phyloP scores from a whole-genome alignment of 441 rosid genomes.

The Bocquillonia castaneifolia region DNA sequence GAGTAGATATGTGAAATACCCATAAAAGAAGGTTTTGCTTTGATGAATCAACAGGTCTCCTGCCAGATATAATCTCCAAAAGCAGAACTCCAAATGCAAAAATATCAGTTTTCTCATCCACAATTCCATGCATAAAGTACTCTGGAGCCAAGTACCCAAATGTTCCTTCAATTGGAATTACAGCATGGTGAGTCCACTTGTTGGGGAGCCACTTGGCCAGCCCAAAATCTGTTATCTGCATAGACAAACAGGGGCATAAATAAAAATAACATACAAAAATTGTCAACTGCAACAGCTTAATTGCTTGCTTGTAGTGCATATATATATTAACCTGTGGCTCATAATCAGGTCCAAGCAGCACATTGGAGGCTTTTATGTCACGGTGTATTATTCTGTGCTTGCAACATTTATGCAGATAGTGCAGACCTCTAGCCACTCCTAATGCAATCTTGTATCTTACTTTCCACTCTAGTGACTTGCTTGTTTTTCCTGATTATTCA shows the following conservation, averaged over 20 bases:
- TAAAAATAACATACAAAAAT: not conserved
- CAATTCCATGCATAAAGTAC: conserved; percentile 89
- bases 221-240: conserved; percentile 86
- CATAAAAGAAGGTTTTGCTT: conserved; percentile 76
- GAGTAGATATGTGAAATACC: conserved; percentile 34
- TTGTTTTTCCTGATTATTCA: conserved; percentile 33
- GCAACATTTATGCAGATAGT: conserved; percentile 89
- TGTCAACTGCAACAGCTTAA: not conserved
- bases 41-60: conserved; percentile 70
- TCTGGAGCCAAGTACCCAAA: conserved; percentile 94
- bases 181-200: conserved; percentile 91
- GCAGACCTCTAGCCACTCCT: conserved; percentile 81
- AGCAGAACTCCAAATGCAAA: conserved; percentile 87
- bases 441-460: conserved; percentile 63
- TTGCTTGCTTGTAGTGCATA: no score
- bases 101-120: conserved; percentile 89
- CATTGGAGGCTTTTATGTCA: conserved; percentile 87
- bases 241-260: not conserved
- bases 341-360: conserved; percentile 79
- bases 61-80: conserved; percentile 73
- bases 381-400: conserved; percentile 86
- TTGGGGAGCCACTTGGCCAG: conserved; percentile 93
- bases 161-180: conserved; percentile 84
- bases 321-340: conserved; percentile 74
- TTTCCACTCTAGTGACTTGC: conserved; percentile 54